Evolutionary conservation across 2,329 filamentous ascomycete species (phyloP), one percentile per base, ranked within the genome.

Genomic region (Diplocarpon rosae): DNA sequence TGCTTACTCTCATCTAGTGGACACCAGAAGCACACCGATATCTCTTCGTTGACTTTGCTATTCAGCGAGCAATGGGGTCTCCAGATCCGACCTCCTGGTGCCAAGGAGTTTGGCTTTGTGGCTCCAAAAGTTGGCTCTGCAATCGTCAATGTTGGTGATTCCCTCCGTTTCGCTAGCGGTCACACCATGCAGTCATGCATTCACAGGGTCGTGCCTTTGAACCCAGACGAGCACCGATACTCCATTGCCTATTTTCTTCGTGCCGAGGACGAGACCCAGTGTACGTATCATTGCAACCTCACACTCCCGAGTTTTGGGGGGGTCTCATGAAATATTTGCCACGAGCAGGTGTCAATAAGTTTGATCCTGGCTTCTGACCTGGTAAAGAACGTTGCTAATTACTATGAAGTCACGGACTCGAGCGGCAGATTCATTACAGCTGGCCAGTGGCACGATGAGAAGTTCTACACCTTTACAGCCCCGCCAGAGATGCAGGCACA

Each of bases 131-230:
- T 61, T 0, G 72, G 72, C 45, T 67, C 64, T 51, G 75, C 73
- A 28, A 67, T 78, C 55, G 65, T 78, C 52, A 71, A 78, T 59
- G 70, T 78, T 13, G 75, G 75, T 47, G 75, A 79, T 64, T 73
- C 71, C 20, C 65, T 78, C 50, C 69, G 73, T 35, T 77, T 76
- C 53, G 69, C 70, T 2, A 69, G 66, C 46, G 70, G 67, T 35
- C 68, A 70, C 60, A 71, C 65, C 46, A 67, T 77, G 62, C 68
- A 72, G 60, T 72, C 69, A 31, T 74, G 71, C 65, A 72, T 77
- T 58, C 73, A 76, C 65, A 65, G 72, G 46, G 73, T 76, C 24
- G 70, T 77, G 15, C 73, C 73, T 0, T 68, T 69, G 49, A 59
- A 73, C 64, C 66, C 16, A 54, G 58, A 20, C 33, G 69, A 75